A percentile compares a stretch with the other conserved stretches of the same genome.
These are phyloP conservation scores for Cyclotella choctawhatcheeana DNA, from an alignment of 108 stramenopile genomes.

Conservation along the genomic window DNA sequence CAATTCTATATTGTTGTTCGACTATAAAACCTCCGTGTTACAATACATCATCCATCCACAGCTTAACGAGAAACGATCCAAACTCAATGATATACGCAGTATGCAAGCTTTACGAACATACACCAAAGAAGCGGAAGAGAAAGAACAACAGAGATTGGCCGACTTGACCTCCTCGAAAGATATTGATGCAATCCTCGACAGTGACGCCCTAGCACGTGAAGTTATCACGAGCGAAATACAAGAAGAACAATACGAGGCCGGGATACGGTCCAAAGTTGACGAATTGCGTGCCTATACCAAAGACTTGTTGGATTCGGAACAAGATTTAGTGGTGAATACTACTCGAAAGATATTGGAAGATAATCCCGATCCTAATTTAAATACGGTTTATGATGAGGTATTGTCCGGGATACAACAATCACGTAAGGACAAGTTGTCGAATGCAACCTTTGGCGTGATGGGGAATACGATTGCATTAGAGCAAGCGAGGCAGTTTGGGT, in stretches of 20 bases:
- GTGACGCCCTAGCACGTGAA: constrained; percentile 16
- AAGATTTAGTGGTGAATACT: background rate
- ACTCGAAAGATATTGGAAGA: constrained; percentile 7
- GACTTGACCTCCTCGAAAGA: background rate
- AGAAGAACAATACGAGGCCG: background rate
- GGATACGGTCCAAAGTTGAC: background rate
- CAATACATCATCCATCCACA: background rate
- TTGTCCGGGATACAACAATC: constrained; percentile 3
- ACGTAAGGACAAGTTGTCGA: constrained; percentile 21
- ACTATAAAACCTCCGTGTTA: background rate
- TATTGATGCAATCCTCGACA: background rate
- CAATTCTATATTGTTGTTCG: background rate
- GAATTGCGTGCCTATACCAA: background rate
- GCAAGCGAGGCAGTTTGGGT: constrained; percentile 15
- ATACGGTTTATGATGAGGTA: constrained; percentile 6
- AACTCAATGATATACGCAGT: constrained; percentile 1
- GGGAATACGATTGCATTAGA: constrained; percentile 44
- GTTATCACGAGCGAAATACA: background rate
- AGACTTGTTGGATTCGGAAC: constrained; percentile 9
- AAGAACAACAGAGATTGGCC: background rate
- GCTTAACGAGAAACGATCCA: background rate
- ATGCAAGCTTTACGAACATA: constrained; percentile 5
- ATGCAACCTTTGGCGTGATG: constrained; percentile 22
- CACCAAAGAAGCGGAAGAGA: background rate
- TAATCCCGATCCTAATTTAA: background rate